Evolutionary conservation across 148 eudicot genomes (phyloP).

Genomic region (Silene latifolia): DNA sequence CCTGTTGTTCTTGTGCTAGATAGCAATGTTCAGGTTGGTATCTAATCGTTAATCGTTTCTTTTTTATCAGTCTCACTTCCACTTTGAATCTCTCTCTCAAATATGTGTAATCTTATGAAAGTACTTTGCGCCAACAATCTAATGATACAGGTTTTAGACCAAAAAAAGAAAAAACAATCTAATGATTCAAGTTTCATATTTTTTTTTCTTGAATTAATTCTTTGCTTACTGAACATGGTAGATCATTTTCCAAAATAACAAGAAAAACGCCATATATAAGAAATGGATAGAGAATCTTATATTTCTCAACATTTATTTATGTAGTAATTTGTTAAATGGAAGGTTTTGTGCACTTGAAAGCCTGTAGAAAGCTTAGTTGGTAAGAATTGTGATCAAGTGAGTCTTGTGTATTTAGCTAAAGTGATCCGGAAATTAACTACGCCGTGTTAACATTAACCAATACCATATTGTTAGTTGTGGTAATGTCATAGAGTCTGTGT

Average conservation of each 20-base stretch:
- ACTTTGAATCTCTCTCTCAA: neutral
- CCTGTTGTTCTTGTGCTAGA: conserved; percentile 84
- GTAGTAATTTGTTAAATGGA: neutral
- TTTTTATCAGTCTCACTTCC: neutral
- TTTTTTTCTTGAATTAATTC: no score
- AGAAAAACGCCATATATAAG: no score
- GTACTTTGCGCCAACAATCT: neutral
- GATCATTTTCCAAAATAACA: neutral
- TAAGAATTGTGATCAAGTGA: neutral
- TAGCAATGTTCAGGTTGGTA: conserved; percentile 70
- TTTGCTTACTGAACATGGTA: neutral
- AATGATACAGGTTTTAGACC: no score
- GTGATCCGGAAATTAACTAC: neutral
- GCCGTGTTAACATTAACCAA: neutral
- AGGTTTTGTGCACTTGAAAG: neutral
- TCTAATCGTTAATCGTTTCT: neutral
- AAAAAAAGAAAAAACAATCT: no score
- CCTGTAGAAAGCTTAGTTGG: neutral
- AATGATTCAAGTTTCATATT: neutral
- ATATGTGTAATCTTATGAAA: neutral
- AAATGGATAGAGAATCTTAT: neutral
- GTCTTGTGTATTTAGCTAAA: neutral
- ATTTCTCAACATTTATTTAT: neutral
- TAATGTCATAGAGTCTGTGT: neutral
- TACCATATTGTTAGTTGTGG: neutral